Percentiles rank a stretch among this genome's conserved stretches.
Evolutionary conservation across 1,139 yeast species (phyloP).

Genomic region (Pichia sp.): DNA sequence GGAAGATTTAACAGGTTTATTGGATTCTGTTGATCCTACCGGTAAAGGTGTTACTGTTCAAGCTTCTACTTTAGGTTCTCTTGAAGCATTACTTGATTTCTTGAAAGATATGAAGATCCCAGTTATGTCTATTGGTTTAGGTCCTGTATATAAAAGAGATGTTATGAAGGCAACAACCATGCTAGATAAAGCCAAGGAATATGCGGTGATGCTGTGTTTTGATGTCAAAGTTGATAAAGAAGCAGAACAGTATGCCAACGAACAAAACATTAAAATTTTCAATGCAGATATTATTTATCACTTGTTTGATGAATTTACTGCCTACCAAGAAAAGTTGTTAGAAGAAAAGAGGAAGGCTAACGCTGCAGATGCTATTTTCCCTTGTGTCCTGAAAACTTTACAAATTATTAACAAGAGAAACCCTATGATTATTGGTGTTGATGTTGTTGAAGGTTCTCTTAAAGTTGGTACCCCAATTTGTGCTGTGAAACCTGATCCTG

Average conservation of each 20-base stretch:
- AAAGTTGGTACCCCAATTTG: slow-evolving; percentile 93
- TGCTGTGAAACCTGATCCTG: slow-evolving; percentile 85
- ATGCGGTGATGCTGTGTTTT: slow-evolving; percentile 94
- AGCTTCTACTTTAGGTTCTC: slow-evolving; percentile 95
- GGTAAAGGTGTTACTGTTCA: slow-evolving; percentile 98
- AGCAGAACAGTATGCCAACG: slow-evolving; percentile 96
- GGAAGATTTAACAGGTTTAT: slow-evolving; percentile 93
- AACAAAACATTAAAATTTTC: slow-evolving; percentile 85
- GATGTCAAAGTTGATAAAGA: slow-evolving; percentile 96
- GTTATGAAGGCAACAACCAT: slow-evolving; percentile 95
- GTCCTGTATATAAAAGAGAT: slow-evolving; percentile 96
- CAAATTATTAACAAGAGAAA: slow-evolving; percentile 98
- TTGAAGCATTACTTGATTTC: slow-evolving; percentile 95
- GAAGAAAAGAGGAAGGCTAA: slow-evolving; percentile 89
- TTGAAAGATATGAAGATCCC: slow-evolving; percentile 98
- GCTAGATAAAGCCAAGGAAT: slow-evolving; percentile 95
- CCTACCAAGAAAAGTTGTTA: slow-evolving; percentile 78
- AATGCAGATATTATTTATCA: slow-evolving; percentile 96
- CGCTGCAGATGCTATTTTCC: slow-evolving; percentile 85
- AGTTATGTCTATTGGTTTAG: slow-evolving; percentile 95
- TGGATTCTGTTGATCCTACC: slow-evolving; percentile 88
- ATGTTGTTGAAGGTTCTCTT: slow-evolving; percentile 84
- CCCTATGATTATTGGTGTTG: slow-evolving; percentile 99
- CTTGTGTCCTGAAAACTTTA: slow-evolving; percentile 87
- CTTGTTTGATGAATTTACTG: slow-evolving; percentile 89